Conservation (phyloP, 2,329 filamentous ascomycete species). For the Mycogone perniciosa region DNA sequence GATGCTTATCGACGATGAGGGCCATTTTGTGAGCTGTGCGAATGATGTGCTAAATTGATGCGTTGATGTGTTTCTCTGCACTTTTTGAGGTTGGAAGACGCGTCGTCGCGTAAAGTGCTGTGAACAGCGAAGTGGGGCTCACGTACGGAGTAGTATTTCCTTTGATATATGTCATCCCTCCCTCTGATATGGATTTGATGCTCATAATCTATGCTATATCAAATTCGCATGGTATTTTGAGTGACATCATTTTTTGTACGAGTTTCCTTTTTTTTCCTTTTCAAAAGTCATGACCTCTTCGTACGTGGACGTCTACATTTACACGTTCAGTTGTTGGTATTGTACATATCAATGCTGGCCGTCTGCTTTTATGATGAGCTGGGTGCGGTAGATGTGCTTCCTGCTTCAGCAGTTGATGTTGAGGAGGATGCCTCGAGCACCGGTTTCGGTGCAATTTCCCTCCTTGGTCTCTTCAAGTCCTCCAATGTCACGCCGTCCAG, state of each 20-base stretch:
- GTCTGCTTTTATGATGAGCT: conserved; percentile 19
- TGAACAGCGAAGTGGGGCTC: conserved; percentile 1
- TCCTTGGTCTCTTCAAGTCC: conserved; percentile 73
- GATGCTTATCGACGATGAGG: conserved; percentile 65
- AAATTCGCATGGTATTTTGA: no score
- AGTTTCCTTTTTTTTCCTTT: neutral
- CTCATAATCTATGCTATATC: no score
- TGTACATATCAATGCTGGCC: conserved; percentile 18
- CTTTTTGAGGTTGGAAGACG: conserved; percentile 19
- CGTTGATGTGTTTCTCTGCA: neutral
- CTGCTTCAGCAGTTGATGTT: conserved; percentile 27
- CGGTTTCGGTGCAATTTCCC: conserved; percentile 48
- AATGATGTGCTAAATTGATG: conserved; percentile 2
- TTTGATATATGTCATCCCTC: no score
- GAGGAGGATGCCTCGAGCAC: conserved; percentile 29
- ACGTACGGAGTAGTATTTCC: no score
- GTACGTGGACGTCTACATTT: conserved; percentile 18
- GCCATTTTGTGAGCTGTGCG: conserved; percentile 42
- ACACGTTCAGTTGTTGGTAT: conserved; percentile 17
- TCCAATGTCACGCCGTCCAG: conserved; percentile 78
- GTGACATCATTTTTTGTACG: neutral
- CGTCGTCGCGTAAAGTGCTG: conserved; percentile 35
- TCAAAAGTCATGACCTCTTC: no score
- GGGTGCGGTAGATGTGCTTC: conserved; percentile 29
- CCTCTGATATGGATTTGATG: no score